phyloP scores from a whole-genome alignment of 129 eudicot species.

The Oenanthe sinensis region DNA sequence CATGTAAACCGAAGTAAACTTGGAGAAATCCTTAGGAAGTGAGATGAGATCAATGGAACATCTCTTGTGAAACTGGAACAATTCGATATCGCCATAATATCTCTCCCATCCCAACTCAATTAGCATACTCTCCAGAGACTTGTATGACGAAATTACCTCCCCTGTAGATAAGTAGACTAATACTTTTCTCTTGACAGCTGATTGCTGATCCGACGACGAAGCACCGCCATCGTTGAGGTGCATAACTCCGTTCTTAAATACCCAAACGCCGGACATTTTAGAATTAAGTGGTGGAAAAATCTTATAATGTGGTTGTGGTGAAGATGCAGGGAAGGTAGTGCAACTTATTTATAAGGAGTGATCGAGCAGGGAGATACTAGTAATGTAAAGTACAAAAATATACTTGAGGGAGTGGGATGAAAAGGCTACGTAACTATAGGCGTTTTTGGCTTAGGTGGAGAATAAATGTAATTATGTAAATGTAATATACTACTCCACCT shows the following conservation, averaged over 20 bases:
- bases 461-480: neutral
- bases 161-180: neutral
- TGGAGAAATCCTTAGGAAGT: conserved; percentile 7
- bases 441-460: neutral
- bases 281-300: neutral
- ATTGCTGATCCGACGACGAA: neutral
- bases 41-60: neutral
- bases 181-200: neutral
- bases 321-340: neutral
- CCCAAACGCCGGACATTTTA: neutral
- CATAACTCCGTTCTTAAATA: neutral
- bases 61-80: neutral
- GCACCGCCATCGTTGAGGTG: neutral
- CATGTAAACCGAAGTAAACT: neutral
- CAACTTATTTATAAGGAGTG: neutral
- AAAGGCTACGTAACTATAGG: neutral
- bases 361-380: too few species aligned
- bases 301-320: neutral
- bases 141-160: neutral
- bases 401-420: neutral
- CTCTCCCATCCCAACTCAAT: neutral
- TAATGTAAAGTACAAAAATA: neutral
- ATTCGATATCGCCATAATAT: neutral
- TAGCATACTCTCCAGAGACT: neutral
- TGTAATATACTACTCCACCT: neutral